Evolutionary conservation across 2,329 filamentous ascomycete genomes (phyloP), one percentile per base, ranked within the genome.

Genomic region (Neopestalotiopsis sp.): DNA sequence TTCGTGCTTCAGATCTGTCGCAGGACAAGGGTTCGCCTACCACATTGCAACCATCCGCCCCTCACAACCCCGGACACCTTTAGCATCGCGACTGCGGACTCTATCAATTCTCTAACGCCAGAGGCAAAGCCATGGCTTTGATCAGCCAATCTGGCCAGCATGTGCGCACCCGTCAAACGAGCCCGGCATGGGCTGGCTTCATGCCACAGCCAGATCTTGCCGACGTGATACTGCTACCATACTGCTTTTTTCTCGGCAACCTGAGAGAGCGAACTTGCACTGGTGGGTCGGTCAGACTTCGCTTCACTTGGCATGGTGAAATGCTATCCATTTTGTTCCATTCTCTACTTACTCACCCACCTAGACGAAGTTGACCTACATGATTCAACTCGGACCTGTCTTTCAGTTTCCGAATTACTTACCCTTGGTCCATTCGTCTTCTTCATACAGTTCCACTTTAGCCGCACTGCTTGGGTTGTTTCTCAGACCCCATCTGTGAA

Each of bases 81-180:
- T 45, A 42, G 61, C 58, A 56, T 53, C 61, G 59, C 59, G 53
- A 61, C 63, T 40, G 42, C 38, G 49, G n/a, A 30, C 32, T 45
- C 69, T 57, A 53, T 38, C 61, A 40, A 65, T 38, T 64, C 59
- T 69, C 68, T 67, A 49, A 68, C 66, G 62, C 61, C 65, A 63
- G 56, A 56, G 45, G 12, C 63, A 57, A 62, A 62, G 49, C 40
- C 49, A 61, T 20, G 12, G 42, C 24, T 30, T 32, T 30, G 34
- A 38, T 9, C 68, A 71, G 65, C 73, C 73, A 75, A 74, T 75
- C 71, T 68, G 34, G 61, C 69, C 67, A 2, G 30, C 49, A n/a
- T 59, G 45, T 63, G 56, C 58, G 64, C 70, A 67, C 45, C 73
- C 62, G 69, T 72, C 71, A 73, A 74, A 75, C 71, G 72, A 65